Percentiles rank a stretch among this genome's conserved stretches.
phyloP scores from a whole-genome alignment of 345 rosid species.

The Aegle marmelos region DNA sequence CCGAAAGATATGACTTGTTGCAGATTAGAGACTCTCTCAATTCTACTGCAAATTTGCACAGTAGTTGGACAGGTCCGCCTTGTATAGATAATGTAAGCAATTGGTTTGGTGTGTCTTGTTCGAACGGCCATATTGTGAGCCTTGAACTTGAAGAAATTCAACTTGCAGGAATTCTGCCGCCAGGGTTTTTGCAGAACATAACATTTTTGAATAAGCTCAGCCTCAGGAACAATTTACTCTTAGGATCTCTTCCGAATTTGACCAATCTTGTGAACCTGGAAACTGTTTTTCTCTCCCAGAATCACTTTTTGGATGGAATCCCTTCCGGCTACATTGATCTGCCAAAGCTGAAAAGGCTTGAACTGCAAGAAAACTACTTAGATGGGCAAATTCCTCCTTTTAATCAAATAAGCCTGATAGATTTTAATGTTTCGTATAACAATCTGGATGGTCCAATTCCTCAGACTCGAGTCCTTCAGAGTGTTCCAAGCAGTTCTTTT shows the following conservation, averaged over 20 bases:
- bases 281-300: conserved; percentile 34
- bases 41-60: conserved; percentile 27
- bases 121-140: conserved; percentile 35
- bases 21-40: conserved; percentile 35
- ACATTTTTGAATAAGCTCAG: conserved; percentile 38
- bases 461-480: conserved; percentile 25
- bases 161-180: conserved; percentile 45
- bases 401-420: conserved; percentile 30
- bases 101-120: conserved; percentile 51
- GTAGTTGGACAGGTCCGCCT: conserved; percentile 54
- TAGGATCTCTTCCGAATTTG: conserved; percentile 42
- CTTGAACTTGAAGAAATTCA: conserved; percentile 45
- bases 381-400: conserved; percentile 44
- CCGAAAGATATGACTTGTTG: conserved; percentile 38
- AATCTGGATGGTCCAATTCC: conserved; percentile 47
- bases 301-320: conserved; percentile 39
- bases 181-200: conserved; percentile 30
- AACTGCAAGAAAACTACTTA: conserved; percentile 45
- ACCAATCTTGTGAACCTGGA: conserved; percentile 28
- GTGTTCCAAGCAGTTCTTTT: conserved; percentile 34
- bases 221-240: conserved; percentile 40
- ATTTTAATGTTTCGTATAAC: conserved; percentile 50
- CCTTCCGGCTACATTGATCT: conserved; percentile 30
- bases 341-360: conserved; percentile 28
- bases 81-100: conserved; percentile 32